Conservation (phyloP, 257 asterid species). For the Fraxinus quadrangulata region DNA sequence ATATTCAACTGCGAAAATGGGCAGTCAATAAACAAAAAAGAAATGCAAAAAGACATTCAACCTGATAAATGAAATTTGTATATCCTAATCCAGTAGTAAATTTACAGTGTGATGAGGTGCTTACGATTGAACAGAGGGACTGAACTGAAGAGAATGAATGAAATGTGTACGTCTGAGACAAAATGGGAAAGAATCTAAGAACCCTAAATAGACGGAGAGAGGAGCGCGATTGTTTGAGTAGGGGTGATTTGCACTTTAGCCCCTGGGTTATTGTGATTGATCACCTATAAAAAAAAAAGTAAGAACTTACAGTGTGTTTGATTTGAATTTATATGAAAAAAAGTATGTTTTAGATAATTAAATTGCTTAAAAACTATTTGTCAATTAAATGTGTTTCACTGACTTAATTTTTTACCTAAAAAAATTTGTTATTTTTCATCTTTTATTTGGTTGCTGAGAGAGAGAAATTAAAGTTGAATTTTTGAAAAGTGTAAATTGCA, state of each 20-base stretch:
- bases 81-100: conserved; percentile 1
- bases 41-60: conserved; percentile 14
- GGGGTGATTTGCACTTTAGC: conserved; percentile 30
- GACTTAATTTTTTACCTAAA: too few relatives aligned
- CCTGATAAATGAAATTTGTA: conserved; percentile 17
- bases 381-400: too few relatives aligned
- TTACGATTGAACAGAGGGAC: conserved; percentile 29
- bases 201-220: conserved; percentile 74
- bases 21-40: neutral
- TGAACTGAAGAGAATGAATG: conserved; percentile 36
- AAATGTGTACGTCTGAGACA: conserved; percentile 24
- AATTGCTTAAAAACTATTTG: too few relatives aligned
- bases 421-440: too few relatives aligned
- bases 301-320: too few relatives aligned
- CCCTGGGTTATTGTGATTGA: conserved; percentile 24
- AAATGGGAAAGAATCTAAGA: conserved; percentile 32
- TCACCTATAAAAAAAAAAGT: neutral
- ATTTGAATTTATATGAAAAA: too few relatives aligned
- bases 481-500: too few relatives aligned
- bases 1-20: neutral
- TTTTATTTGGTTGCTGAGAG: too few relatives aligned
- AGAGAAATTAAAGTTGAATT: too few relatives aligned
- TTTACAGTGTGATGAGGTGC: neutral
- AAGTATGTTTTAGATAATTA: too few relatives aligned
- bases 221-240: conserved; percentile 41